Evolutionary conservation across 345 rosid genomes (phyloP), one percentile per base, ranked within the genome.

Genomic region (Syzygium oleosum): DNA sequence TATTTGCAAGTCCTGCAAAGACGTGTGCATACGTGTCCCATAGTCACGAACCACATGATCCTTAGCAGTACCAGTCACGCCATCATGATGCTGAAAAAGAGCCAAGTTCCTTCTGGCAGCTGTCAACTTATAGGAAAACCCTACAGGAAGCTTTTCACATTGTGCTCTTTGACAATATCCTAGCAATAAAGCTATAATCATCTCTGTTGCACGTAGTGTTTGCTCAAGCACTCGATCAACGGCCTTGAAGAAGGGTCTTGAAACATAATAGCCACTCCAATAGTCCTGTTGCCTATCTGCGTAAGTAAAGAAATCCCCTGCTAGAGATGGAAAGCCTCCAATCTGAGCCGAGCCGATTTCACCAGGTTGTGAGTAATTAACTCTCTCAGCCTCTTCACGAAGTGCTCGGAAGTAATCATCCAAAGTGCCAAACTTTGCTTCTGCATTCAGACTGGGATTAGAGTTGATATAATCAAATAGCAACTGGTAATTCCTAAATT

Each of bases 11-110:
- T 98, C 98, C 90, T 93, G 96, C 89, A 98, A 89, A 65, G 99
- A 98, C 56, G 96, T 95, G 92, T 97, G 97, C 99, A 96, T 98
- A 84, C 99, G 95, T 51, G 85, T 92, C 86, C 99, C 99, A 25
- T 97, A 98, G 90, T 98, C 99, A 89, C 84, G 91, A 88, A 98
- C 98, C 92, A 98, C 99, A 77, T 97, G 98, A 93, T 98, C 96
- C 91, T 93, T 96, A 23, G 98, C 99, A 49, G 99, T 98, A 59
- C 99, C 99, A 4, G 99, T 97, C 78, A 98, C 97, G 83, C 99
- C 99, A 89, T 98, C 99, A 88, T 98, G 99, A 91, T 98, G 99
- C 93, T 98, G 99, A 93, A 98, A 98, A 85, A 98, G 98, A 91
- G 99, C 99, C 88, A 98, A 92, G 88, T 96, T 98, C 91, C 99